Evolutionary conservation across 169 alveolate genomes (phyloP).

Genomic region (Eimeria tenella): DNA sequence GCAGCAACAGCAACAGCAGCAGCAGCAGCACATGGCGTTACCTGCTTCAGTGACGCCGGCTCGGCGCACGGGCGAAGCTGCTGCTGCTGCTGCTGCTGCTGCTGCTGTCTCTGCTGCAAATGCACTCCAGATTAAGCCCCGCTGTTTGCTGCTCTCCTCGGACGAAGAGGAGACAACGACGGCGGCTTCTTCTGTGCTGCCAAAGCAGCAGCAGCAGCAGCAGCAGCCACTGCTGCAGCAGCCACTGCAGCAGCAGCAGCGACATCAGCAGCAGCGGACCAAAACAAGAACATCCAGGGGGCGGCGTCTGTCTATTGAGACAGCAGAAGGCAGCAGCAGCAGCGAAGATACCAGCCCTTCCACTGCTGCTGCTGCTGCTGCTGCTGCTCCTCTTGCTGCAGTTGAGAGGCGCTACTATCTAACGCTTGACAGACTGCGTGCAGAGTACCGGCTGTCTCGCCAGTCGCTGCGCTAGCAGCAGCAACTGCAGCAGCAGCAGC

Average conservation of each 20-base stretch:
- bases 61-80: slow-evolving; percentile 3
- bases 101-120: slow-evolving; percentile 27
- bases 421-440: slow-evolving; percentile 6
- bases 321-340: slow-evolving; percentile 27
- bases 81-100: slow-evolving; percentile 68
- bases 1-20: slow-evolving; percentile 24
- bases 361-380: slow-evolving; percentile 39
- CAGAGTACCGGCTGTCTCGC: slow-evolving; percentile 39
- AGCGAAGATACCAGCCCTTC: slow-evolving; percentile 11
- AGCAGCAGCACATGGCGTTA: background rate
- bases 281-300: background rate
- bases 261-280: background rate
- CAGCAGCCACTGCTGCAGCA: slow-evolving; percentile 43
- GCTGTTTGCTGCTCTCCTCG: slow-evolving; percentile 68
- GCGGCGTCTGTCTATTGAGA: background rate
- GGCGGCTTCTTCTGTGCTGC: background rate
- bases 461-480: slow-evolving; percentile 55
- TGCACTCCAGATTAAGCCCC: slow-evolving; percentile 6
- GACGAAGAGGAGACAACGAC: slow-evolving; percentile 27
- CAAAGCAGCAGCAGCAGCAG: slow-evolving; percentile 58
- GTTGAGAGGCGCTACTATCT: slow-evolving; percentile 14
- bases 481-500: slow-evolving; percentile 34
- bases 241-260: slow-evolving; percentile 4
- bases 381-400: slow-evolving; percentile 60
- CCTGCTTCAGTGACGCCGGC: background rate